Percentiles rank a stretch among this genome's conserved stretches.
Conservation (phyloP, 129 eudicot genomes). For the Oenanthe sinensis region DNA sequence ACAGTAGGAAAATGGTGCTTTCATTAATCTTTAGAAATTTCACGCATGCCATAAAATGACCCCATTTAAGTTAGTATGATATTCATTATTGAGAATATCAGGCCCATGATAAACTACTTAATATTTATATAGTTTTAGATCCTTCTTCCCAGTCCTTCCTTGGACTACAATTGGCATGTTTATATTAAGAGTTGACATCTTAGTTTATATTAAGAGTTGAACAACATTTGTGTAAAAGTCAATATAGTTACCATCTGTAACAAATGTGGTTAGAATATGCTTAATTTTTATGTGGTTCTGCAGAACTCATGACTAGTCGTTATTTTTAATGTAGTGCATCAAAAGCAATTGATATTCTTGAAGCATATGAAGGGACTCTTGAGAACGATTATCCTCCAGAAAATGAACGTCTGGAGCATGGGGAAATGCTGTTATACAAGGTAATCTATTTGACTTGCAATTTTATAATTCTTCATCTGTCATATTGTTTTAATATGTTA, state of each 20-base stretch:
- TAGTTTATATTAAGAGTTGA: background rate
- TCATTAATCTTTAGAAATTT: background rate
- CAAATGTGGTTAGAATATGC: background rate
- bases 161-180: background rate
- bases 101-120: background rate
- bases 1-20: background rate
- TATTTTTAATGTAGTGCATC: conserved; percentile 48
- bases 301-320: background rate
- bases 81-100: background rate
- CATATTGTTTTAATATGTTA: background rate
- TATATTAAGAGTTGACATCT: background rate
- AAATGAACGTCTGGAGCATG: conserved; percentile 86
- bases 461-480: background rate
- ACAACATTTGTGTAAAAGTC: background rate
- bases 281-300: background rate
- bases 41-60: background rate
- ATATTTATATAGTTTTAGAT: background rate
- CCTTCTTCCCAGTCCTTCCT: background rate
- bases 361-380: conserved; percentile 99
- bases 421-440: conserved; percentile 97
- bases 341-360: conserved; percentile 92
- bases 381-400: conserved; percentile 96
- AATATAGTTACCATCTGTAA: background rate
- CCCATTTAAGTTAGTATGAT: background rate
- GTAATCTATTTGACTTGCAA: conserved; percentile 27